Percentiles rank a stretch among this genome's conserved stretches.
Evolutionary conservation across 306 rosid species (phyloP).

Genomic region (Pyrus betulifolia): DNA sequence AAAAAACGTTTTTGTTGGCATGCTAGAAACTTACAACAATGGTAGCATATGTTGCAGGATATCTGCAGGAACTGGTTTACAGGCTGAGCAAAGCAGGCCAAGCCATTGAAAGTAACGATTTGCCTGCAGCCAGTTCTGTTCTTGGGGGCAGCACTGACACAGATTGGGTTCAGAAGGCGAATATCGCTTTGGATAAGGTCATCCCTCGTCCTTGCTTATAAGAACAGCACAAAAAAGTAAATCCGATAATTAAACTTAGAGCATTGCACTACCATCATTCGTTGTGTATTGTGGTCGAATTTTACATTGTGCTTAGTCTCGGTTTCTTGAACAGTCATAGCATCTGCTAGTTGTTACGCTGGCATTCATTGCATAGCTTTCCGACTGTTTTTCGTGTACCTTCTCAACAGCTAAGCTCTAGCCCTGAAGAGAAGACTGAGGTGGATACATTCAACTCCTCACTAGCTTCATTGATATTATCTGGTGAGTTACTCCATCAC

Average conservation of each 20-base stretch:
- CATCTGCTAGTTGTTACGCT: background rate
- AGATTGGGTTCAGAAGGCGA: conserved; percentile 81
- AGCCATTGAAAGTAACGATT: conserved; percentile 74
- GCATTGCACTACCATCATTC: background rate
- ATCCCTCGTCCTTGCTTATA: background rate
- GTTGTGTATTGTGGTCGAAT: background rate
- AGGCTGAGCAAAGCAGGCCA: conserved; percentile 81
- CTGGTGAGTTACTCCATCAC: conserved; percentile 45
- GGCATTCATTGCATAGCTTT: conserved; percentile 9
- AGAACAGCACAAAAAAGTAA: background rate
- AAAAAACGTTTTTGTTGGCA: background rate
- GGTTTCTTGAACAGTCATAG: background rate
- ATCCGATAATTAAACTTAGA: background rate
- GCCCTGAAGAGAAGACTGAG: conserved; percentile 73
- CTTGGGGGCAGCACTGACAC: conserved; percentile 56
- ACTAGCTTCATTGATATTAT: conserved; percentile 63
- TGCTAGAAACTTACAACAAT: conserved; percentile 1
- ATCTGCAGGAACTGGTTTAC: conserved; percentile 79
- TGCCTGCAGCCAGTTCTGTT: conserved; percentile 67
- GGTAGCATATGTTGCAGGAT: conserved; percentile 37
- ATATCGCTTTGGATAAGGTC: conserved; percentile 76
- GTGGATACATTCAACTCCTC: conserved; percentile 84
- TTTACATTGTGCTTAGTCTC: background rate
- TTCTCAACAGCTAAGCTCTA: conserved; percentile 62
- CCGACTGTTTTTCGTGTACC: conserved; percentile 21